Percentiles rank a stretch among this genome's conserved stretches.
These are phyloP conservation scores for Beauveria brongniartii DNA, from an alignment of 2,329 filamentous ascomycete genomes.

Conservation along the genomic window DNA sequence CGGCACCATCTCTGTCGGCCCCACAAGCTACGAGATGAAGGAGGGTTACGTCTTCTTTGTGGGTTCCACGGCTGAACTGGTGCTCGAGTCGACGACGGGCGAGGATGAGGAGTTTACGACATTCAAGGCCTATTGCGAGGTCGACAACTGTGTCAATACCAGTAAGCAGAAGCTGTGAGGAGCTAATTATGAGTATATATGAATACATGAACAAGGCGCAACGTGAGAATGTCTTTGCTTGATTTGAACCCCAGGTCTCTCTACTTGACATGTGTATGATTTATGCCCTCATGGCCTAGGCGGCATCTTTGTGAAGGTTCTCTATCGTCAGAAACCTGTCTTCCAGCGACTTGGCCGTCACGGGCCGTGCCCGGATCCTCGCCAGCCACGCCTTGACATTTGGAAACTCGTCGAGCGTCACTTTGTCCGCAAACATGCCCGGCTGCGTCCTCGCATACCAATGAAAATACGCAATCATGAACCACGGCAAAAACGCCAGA, in stretches of 20 bases:
- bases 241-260: no score
- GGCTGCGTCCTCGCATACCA: background rate
- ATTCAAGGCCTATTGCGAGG: conserved; percentile 91
- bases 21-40: conserved; percentile 66
- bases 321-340: background rate
- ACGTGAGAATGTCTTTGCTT: background rate
- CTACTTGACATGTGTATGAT: no score
- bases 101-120: conserved; percentile 63
- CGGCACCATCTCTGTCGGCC: conserved; percentile 78
- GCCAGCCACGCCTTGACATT: conserved; percentile 1
- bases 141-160: conserved; percentile 38
- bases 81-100: conserved; percentile 59
- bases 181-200: background rate
- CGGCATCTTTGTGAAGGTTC: background rate
- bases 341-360: conserved; percentile 1
- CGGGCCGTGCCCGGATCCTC: background rate
- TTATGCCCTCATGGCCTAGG: background rate
- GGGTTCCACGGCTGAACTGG: conserved; percentile 75
- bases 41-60: conserved; percentile 76
- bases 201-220: background rate
- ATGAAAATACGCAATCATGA: background rate
- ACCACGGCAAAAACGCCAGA: conserved; percentile 3
- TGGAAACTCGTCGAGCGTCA: background rate
- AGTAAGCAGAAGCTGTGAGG: conserved; percentile 22
- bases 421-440: background rate